These are phyloP conservation scores for Immersiporthe knoxdaviesiana DNA, from an alignment of 2,329 filamentous ascomycete species.

Conservation along the genomic window DNA sequence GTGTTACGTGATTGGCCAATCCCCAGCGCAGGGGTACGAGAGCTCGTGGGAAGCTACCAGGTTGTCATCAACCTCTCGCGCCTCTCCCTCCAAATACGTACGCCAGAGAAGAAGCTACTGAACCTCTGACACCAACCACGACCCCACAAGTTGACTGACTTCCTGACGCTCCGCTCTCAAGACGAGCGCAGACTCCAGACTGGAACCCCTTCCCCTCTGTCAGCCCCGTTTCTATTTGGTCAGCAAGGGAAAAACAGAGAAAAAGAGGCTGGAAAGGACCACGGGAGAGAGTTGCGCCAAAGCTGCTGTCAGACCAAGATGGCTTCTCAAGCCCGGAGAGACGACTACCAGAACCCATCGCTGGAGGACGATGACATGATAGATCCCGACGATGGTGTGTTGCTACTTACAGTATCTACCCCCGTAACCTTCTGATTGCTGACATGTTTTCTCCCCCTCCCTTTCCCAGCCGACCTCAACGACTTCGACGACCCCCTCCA, in stretches of 20 bases:
- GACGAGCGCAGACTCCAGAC: background rate
- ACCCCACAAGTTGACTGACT: background rate
- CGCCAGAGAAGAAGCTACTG: background rate
- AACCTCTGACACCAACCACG: background rate
- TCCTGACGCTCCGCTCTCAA: background rate
- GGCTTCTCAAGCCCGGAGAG: conserved; percentile 51
- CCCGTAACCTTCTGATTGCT: background rate
- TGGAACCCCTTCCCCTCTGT: too few relatives aligned
- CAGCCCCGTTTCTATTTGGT: background rate
- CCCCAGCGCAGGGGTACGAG: background rate
- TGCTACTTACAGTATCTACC: background rate
- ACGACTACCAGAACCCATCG: conserved; percentile 65
- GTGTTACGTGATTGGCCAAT: conserved; percentile 19
- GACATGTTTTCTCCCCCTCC: background rate
- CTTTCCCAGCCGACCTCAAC: conserved; percentile 72
- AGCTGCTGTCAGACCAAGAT: conserved; percentile 39
- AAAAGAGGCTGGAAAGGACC: background rate
- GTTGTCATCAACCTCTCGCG: conserved; percentile 20
- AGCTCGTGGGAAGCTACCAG: conserved; percentile 18
- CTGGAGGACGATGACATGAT: conserved; percentile 70
- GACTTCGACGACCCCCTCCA: conserved; percentile 89
- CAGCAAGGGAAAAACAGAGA: background rate
- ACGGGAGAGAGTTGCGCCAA: background rate
- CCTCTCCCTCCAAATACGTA: conserved; percentile 1
- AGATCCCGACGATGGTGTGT: conserved; percentile 75